Conservation (phyloP, 495 filamentous ascomycete species). For the Copromyces sp. region DNA sequence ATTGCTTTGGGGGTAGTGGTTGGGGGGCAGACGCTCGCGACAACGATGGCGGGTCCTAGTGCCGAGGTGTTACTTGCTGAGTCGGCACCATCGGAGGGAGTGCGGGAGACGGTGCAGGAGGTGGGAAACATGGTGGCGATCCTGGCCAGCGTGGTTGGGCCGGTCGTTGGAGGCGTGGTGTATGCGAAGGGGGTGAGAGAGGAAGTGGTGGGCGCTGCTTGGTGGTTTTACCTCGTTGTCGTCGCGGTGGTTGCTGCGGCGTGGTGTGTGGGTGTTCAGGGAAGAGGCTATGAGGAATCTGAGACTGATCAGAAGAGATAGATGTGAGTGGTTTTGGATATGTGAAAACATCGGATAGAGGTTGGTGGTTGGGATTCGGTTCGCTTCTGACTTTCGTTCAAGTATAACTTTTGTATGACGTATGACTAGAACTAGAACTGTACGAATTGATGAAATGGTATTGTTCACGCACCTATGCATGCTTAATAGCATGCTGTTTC, state of each 20-base stretch:
- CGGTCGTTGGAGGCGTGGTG: constrained; percentile 52
- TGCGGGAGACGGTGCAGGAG: constrained; percentile 62
- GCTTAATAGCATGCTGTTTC: too few relatives aligned
- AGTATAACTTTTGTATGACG: too few relatives aligned
- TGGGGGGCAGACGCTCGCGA: constrained; percentile 56
- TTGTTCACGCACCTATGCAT: too few relatives aligned
- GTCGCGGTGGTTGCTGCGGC: constrained; percentile 14
- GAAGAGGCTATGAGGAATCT: background rate
- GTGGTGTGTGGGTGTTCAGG: constrained; percentile 6
- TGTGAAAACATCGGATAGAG: background rate
- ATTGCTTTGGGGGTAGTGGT: constrained; percentile 53
- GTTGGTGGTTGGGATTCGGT: background rate
- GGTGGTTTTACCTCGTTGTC: constrained; percentile 48
- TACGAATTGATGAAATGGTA: too few relatives aligned
- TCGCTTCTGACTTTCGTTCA: background rate
- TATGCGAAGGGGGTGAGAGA: constrained; percentile 52
- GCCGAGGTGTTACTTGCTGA: constrained; percentile 64
- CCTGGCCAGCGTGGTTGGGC: constrained; percentile 53
- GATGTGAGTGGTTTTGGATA: background rate
- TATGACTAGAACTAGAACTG: too few relatives aligned
- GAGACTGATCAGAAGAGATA: background rate
- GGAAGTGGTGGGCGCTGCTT: constrained; percentile 59
- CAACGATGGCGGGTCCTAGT: constrained; percentile 61
- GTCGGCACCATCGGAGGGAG: constrained; percentile 46
- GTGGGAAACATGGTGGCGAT: constrained; percentile 53